These are phyloP conservation scores for Kodamaea arcana DNA, from an alignment of 1,139 yeast genomes.

Conservation along the genomic window DNA sequence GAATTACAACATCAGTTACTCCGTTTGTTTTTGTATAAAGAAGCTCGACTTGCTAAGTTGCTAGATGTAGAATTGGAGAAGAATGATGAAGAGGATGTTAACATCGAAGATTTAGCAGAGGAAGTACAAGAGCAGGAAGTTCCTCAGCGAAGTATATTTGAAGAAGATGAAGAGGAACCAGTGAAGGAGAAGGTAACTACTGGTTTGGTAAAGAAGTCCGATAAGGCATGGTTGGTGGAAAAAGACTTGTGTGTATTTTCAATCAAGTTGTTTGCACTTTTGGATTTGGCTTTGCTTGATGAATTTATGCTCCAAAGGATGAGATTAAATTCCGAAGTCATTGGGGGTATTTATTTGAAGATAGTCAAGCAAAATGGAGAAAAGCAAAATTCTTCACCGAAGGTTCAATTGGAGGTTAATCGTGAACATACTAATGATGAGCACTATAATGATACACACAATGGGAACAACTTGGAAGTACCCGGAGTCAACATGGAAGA, in stretches of 20 bases:
- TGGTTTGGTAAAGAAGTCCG: conserved; percentile 9
- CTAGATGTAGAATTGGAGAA: conserved; percentile 45
- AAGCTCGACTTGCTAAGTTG: conserved; percentile 24
- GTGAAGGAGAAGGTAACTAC: conserved; percentile 10
- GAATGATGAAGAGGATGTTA: conserved; percentile 55
- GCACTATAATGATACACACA: no score
- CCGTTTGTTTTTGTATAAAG: conserved; percentile 32
- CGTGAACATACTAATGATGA: no score
- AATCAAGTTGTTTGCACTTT: conserved; percentile 46
- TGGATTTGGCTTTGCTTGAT: conserved; percentile 36
- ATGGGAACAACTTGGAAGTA: no score
- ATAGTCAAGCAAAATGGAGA: conserved; percentile 21
- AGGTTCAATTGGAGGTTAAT: no score
- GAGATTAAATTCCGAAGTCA: conserved; percentile 39
- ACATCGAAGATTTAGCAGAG: conserved; percentile 35
- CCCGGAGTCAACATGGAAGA: no score
- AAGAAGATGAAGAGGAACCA: conserved; percentile 10
- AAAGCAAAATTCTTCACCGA: conserved; percentile 1
- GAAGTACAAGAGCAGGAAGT: conserved; percentile 10
- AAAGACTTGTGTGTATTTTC: conserved; percentile 48
- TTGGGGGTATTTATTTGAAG: conserved; percentile 40
- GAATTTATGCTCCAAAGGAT: conserved; percentile 35
- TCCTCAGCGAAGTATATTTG: conserved; percentile 7
- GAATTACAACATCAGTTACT: conserved; percentile 24
- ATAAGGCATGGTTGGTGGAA: conserved; percentile 32